Evolutionary conservation across 2,329 filamentous ascomycete genomes (phyloP), one percentile per base, ranked within the genome.

Genomic region (Aspergillus sojae): DNA sequence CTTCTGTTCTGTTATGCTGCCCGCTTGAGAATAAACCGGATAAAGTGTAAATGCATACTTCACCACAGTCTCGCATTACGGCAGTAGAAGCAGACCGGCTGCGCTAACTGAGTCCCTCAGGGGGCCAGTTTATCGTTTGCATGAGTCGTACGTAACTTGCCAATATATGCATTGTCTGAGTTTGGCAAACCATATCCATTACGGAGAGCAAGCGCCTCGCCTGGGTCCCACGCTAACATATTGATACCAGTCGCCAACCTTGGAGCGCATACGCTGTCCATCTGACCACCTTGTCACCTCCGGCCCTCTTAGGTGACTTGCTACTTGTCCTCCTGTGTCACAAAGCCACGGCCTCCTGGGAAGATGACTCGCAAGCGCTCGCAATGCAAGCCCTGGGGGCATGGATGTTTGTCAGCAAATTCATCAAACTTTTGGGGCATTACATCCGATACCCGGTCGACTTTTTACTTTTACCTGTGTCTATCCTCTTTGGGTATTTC

Each of bases 181-280:
- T 67, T 52, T 52, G 62, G 60, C 62, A 46, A 65, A 65, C 60
- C 63, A 66, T 63, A 34, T 11, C 10, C 32, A 12, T 34, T 34
- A 67, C 60, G 57, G 58, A 55, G 39, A 58, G 54, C 48, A 65
- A 64, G 36, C 32, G 50, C 58, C 50, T 62, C 57, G 11, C 60
- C 64, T 57, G 53, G 63, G 57, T 21, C 61, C 57, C 61, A 70
- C 57, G 64, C 74, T 77, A 74, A 77, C 71, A 48, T 14, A 4
- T 26, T 54, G 62, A 60, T 65, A 63, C 57, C 71, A 97, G 94
- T 72, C 92, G 92, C 74, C 94, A 97, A 77, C 90, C 88, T 56
- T 98, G 94, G 93, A 96, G 91, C 79, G 91, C 92, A 14, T 98
- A 97, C 77, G 93, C 94, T 57, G 88, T 97, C 65, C 92, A 97